Base-by-base conservation (phyloP, 169 alveolate species). In the Babesia bigemina region DNA sequence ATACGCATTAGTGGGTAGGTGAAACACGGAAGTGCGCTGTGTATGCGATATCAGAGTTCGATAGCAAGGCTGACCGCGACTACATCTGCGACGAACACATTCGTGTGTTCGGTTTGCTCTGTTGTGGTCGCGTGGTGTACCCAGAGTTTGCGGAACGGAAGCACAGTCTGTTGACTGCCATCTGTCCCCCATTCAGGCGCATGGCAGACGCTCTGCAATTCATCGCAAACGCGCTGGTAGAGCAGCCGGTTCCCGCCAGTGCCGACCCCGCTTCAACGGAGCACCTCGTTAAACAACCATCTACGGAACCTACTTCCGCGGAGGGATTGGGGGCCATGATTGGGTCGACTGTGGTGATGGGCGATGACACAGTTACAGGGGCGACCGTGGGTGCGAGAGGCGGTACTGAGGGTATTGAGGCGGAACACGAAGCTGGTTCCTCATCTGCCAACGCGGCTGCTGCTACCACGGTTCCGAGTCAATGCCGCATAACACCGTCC, bases 61-160 rank as follows among this genome's bases (percentile, higher is more conserved):
- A 50, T 47, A 81, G 48, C 33, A 60, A 72, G 58, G 82, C 53
- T 33, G 85, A 65, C 11, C 53, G 85, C 4, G 75, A 72, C 59
- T 48, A 50, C 55, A 48, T 81, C 2, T 81, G 88, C 57, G 66
- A 63, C 57, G 58, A 55, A 26, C 70, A 71, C 73, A 60, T 81
- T 17, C 36, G 88, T 24, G 78, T 71, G 0, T 81, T 81, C 26
- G 88, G 88, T 12, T 44, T 73, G 10, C 33, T 81, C 21, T 81
- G 74, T 49, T 72, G 74, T 36, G 88, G 88, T 14, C 50, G 88
- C 36, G 63, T 81, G 24, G 75, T 81, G 14, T 81, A 81, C 56
- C 85, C 88, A n/a, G 88, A 81, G 50, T 24, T 73, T 11, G 88
- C 88, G 3, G 88, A 81, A 29, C 13, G 83, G 16, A 81, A 81